Conservation (phyloP, 371 early-diverging fungal genomes). For the Lichtheimia corymbifera region DNA sequence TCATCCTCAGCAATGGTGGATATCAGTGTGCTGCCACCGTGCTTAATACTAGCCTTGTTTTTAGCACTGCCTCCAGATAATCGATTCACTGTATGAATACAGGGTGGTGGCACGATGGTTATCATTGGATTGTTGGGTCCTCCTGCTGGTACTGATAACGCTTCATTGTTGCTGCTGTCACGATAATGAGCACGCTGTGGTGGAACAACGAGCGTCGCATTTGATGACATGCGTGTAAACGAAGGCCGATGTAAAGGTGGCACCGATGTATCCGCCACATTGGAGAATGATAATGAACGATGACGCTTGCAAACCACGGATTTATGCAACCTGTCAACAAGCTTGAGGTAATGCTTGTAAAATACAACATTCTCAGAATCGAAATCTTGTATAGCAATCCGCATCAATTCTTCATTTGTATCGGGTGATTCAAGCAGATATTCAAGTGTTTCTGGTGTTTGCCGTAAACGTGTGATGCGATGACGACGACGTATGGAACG, state of each 20-base stretch:
- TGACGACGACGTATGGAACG: neutral
- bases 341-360: conserved; percentile 31
- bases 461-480: neutral
- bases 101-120: no score
- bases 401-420: conserved; percentile 20
- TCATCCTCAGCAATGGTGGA: neutral
- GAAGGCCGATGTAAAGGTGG: no score
- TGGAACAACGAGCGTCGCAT: no score
- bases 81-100: no score
- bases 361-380: conserved; percentile 44
- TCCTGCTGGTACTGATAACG: no score
- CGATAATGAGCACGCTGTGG: neutral
- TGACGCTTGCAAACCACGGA: conserved; percentile 1
- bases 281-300: neutral
- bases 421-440: conserved; percentile 19
- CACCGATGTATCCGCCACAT: neutral
- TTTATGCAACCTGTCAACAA: conserved; percentile 17
- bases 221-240: no score
- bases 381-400: conserved; percentile 43
- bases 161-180: neutral
- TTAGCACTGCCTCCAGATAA: no score
- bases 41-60: neutral
- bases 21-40: no score
- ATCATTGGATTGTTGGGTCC: no score
- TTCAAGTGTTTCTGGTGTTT: conserved; percentile 29